Evolutionary conservation across 768 basidiomycete species (phyloP), one percentile per base, ranked within the genome.

Genomic region (Psilocybe sp.): DNA sequence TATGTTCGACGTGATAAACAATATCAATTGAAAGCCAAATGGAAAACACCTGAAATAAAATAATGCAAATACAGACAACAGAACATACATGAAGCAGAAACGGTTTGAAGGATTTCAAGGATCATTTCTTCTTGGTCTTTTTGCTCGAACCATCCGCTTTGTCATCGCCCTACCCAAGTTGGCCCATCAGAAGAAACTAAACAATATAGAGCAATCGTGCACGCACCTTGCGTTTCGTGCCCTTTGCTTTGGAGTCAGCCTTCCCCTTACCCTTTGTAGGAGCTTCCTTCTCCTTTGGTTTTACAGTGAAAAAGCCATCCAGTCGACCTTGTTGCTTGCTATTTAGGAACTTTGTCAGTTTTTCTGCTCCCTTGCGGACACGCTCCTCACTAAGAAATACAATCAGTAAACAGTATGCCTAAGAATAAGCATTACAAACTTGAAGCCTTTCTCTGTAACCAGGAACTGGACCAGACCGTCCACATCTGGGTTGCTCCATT

Each of bases 401-500:
- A 44, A 16, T 54, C 31, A 57, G 50, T 31, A 9, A 7, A 28
- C 12, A 19, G 11, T 11, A 4, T 8, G 31, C 55, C 41, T 39
- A 14, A 5, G 31, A 9, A 52, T 14, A 20, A 23, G 51, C 51
- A 49, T 49, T 31, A 71, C 85, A 50, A 56, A 97, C 96, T 87
- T 96, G 83, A 99, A 99, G 5, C 97, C 97, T 65, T 99, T 98
- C 63, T 98, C 90, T 34, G 71, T 83, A 13, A 98, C 95, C 18
- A 99, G 66, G 70, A 98, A 99, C 40, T 98, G 81, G 4, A 99
- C 85, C 3, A 99, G 76, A 6, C 95, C 96, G 6, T 98, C 94
- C 1, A 94, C 74, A 56, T 99, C 93, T 1, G 97, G 97, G 52
- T 79, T 79, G 50, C 83, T 90, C 97, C 97, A 99, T 57, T 96